phyloP scores from a whole-genome alignment of 2,329 filamentous ascomycete genomes.

The Aureobasidium sp. region DNA sequence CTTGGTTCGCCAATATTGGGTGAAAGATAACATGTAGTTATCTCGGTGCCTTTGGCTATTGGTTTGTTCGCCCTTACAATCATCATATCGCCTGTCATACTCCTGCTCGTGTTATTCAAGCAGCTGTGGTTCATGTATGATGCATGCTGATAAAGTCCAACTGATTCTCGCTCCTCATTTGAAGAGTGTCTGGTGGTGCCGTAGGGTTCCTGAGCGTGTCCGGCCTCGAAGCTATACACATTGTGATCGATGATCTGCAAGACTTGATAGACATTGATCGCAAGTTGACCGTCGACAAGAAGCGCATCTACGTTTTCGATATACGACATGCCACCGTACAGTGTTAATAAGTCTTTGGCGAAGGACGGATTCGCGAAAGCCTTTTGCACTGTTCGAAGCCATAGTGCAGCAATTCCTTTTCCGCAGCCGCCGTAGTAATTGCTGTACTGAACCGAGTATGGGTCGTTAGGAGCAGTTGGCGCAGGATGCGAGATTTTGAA shows the following conservation, averaged over 20 bases:
- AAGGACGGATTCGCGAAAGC: neutral
- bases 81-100: constrained; percentile 46
- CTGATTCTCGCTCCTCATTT: neutral
- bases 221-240: neutral
- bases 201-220: neutral
- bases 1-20: neutral
- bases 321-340: neutral
- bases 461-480: neutral
- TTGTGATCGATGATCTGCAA: constrained; percentile 7
- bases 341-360: neutral
- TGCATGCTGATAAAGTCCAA: constrained; percentile 41
- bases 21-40: neutral
- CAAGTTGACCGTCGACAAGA: neutral
- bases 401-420: neutral
- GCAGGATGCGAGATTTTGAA: constrained; percentile 24
- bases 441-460: neutral
- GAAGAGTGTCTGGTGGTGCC: neutral
- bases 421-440: constrained; percentile 10
- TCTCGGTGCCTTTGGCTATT: constrained; percentile 34
- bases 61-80: constrained; percentile 44
- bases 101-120: constrained; percentile 38
- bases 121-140: constrained; percentile 53
- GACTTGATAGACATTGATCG: neutral
- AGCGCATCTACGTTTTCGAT: neutral
- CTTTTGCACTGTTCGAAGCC: constrained; percentile 6